These are phyloP conservation scores for Trichoderma sp. DNA, from an alignment of 2,329 filamentous ascomycete species.

Conservation along the genomic window DNA sequence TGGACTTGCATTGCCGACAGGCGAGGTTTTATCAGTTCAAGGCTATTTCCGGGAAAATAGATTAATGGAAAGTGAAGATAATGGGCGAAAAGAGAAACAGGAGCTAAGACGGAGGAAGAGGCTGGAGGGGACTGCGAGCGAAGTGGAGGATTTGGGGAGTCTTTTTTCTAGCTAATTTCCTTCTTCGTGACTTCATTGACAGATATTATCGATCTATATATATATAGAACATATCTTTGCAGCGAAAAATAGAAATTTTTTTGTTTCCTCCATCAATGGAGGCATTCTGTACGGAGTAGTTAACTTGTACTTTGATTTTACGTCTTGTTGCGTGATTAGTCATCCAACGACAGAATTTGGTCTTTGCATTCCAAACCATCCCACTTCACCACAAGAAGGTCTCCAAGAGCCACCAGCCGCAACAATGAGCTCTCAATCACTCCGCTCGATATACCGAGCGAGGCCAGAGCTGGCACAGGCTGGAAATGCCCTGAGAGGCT, in stretches of 20 bases:
- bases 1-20: not conserved
- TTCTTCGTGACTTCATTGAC: not conserved
- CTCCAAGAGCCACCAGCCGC: constrained; percentile 16
- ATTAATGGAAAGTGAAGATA: not conserved
- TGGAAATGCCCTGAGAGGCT: constrained; percentile 32
- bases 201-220: too few species aligned
- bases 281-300: too few species aligned
- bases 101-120: not conserved
- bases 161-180: not conserved
- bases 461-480: constrained; percentile 35
- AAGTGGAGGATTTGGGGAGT: not conserved
- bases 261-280: too few species aligned
- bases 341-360: constrained; percentile 19
- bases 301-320: too few species aligned
- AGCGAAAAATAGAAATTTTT: too few species aligned
- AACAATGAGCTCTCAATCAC: constrained; percentile 38
- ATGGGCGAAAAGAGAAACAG: not conserved
- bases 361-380: not conserved
- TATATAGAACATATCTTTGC: too few species aligned
- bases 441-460: constrained; percentile 38
- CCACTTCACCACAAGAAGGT: not conserved
- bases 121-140: not conserved
- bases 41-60: not conserved
- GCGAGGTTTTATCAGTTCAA: not conserved
- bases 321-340: not conserved